Evolutionary conservation across 345 rosid genomes (phyloP), one percentile per base, ranked within the genome.

Genomic region (Lagerstroemia speciosa): DNA sequence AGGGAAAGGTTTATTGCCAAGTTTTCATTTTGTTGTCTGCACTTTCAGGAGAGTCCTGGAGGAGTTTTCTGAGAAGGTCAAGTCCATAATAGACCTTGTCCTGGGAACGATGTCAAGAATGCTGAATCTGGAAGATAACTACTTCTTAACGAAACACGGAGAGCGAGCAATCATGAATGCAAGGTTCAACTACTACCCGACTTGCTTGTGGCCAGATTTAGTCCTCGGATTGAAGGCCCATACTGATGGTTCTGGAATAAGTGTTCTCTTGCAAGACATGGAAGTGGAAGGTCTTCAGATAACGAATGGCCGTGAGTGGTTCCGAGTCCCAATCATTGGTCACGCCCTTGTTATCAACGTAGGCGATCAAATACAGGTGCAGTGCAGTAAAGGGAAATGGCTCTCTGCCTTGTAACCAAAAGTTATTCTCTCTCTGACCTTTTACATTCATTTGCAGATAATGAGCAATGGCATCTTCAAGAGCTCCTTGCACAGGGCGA

Each of bases 391-490:
- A 4, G 19, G 24, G 55, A 1, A 17, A 12, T 2, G 38, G 38
- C 38, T 36, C 26, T 17, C 8, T 53, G 60, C 12, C 61, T n/a
- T 30, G 19, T 32, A 22, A 17, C 14, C 11, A 52, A 66, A 24
- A 0, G 14, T 33, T 64, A 19, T n/a, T 11, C 26, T 29, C 16
- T 17, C 0, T 43, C 26, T 24, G 26, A 3, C 48, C 45, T 40
- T 41, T 16, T 15, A 48, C 17, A 15, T 3, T n/a, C 29, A 0
- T 46, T 19, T 67, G 64, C 75, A 77, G 83, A 74, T 79, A 50
- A 78, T 74, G 69, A 77, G 79, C 74, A 82, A 82, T n/a, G 85
- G 83, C 14, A 68, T 71, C 40, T 82, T 74, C 79, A 79, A 77
- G 74, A 79, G 83, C 75, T 16, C 76, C 0, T 20, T 72, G 53